Evolutionary conservation across 345 rosid genomes (phyloP), one percentile per base, ranked within the genome.

Genomic region (Anacardium occidentale): DNA sequence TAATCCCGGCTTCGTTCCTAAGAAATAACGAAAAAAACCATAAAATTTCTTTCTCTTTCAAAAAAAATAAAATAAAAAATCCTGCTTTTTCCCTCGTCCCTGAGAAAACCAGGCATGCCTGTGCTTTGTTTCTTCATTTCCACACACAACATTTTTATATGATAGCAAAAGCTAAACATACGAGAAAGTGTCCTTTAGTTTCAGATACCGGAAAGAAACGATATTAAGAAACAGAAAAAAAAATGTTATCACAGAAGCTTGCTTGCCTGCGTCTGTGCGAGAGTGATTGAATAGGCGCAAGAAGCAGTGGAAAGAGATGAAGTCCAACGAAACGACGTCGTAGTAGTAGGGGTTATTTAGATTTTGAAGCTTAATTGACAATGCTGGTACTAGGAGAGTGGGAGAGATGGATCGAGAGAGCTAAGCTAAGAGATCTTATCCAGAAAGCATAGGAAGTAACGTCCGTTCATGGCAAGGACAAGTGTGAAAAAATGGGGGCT

Each of bases 401-500:
- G 3, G 45, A 17, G 54, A 62, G 80, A 24, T 57, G 72, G 63
- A 74, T 64, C 68, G 61, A 54, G 59, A 78, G 77, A 67, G 69
- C 20, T 8, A 42, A 67, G 69, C 20, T 8, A 42, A 45, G 63
- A 59, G 52, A 55, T 73, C 53, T 74, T 74, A 54, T 77, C 70
- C 73, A 68, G 73, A 69, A 32, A 62, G 62, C 75, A 69, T 52
- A 73, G 73, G 67, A 80, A 67, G 74, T 56, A 71, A 20, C 66
- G 73, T 76, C 73, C 66, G 73, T 76, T 75, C 74, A 75, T 75
- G 78, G 80, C 75, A 59, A 13, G 70, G 50, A 72, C 68, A 59
- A 40, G 26, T 44, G 61, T 37, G 68, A 69, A 58, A n/a, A 61
- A 37, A 37, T 37, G 9, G 1, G 42, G 42, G 10, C 42, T 7